These are phyloP conservation scores for Curvularia verruculosa DNA, from an alignment of 2,329 filamentous ascomycete genomes.

Conservation along the genomic window DNA sequence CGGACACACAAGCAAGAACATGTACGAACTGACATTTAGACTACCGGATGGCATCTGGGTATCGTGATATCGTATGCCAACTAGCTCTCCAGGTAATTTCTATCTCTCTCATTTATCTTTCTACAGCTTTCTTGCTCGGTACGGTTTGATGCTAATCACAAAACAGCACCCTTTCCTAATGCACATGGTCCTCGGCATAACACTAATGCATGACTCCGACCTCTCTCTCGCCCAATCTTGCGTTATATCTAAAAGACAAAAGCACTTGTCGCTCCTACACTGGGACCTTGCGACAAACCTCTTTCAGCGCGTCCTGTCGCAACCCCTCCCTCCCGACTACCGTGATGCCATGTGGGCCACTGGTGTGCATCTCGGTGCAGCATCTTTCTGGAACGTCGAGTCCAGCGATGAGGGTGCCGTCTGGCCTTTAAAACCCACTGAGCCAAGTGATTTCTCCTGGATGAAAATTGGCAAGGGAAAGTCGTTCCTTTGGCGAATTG, in stretches of 20 bases:
- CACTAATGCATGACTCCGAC: constrained; percentile 61
- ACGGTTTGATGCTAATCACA: constrained; percentile 4
- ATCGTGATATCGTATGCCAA: constrained; percentile 45
- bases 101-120: background rate
- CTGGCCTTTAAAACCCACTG: constrained; percentile 61
- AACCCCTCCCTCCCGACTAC: constrained; percentile 45
- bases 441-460: constrained; percentile 62
- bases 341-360: constrained; percentile 25
- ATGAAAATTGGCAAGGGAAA: constrained; percentile 64
- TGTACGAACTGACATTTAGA: constrained; percentile 2
- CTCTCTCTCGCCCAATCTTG: constrained; percentile 28
- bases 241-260: constrained; percentile 30
- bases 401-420: constrained; percentile 49
- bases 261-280: constrained; percentile 52
- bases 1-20: background rate
- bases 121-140: too few relatives aligned
- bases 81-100: constrained; percentile 52
- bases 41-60: constrained; percentile 38
- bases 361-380: background rate
- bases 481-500: constrained; percentile 59
- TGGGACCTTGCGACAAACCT: constrained; percentile 56
- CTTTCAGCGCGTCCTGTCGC: constrained; percentile 55
- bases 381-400: background rate
- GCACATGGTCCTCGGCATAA: constrained; percentile 61
- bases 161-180: constrained; percentile 59